Conservation (phyloP, 495 filamentous ascomycete genomes). For the Xylaria nigripes region DNA sequence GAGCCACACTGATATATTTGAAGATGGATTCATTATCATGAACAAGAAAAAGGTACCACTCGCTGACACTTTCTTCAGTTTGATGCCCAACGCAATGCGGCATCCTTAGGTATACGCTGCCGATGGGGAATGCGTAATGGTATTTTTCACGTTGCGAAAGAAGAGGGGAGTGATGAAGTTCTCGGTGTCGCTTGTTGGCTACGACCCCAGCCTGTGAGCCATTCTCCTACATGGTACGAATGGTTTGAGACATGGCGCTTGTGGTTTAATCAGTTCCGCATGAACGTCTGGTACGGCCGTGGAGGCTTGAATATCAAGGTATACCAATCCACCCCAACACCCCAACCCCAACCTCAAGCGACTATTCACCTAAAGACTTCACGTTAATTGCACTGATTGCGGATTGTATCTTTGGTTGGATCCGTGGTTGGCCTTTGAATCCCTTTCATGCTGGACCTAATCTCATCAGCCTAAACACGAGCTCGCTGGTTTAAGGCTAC, state of each 20-base stretch:
- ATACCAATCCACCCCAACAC: slow-evolving; percentile 23
- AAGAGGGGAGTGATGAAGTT: slow-evolving; percentile 37
- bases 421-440: not conserved
- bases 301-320: slow-evolving; percentile 52
- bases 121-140: slow-evolving; percentile 54
- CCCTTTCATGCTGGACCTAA: not conserved
- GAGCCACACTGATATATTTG: too few relatives aligned
- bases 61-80: slow-evolving; percentile 32
- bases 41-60: not conserved
- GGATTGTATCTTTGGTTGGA: slow-evolving; percentile 2
- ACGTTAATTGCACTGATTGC: slow-evolving; percentile 15
- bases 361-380: slow-evolving; percentile 10
- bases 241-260: slow-evolving; percentile 52
- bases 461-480: not conserved
- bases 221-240: slow-evolving; percentile 43
- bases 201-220: slow-evolving; percentile 36
- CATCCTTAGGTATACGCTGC: slow-evolving; percentile 55
- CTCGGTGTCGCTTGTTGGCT: slow-evolving; percentile 61
- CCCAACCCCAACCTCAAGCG: not conserved
- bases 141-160: slow-evolving; percentile 57
- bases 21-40: not conserved
- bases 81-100: slow-evolving; percentile 48
- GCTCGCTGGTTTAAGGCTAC: not conserved
- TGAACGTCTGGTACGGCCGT: slow-evolving; percentile 56
- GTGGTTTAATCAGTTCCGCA: slow-evolving; percentile 50